Base-by-base conservation (phyloP, 306 rosid genomes). In the Pterocarpus santalinus region DNA sequence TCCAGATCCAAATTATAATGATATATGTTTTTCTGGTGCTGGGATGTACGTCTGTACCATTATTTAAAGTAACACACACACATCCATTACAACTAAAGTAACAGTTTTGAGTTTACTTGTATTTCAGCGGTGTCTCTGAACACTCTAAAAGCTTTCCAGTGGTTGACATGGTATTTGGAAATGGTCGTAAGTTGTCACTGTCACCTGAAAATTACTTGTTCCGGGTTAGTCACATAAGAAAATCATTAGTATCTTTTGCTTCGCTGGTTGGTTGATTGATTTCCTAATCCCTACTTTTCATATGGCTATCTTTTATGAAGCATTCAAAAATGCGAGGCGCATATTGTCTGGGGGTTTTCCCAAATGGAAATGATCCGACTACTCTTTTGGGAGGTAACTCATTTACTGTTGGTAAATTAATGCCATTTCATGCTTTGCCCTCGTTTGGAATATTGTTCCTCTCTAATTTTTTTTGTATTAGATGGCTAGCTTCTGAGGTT, bases 161-260 rank as follows among this genome's bases (percentile, higher is more conserved):
- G 47, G 98, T 96, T 87, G 98, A 93, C 80, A 88, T 96, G 98
- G 92, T 93, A 75, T 96, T 96, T 84, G 92, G 77, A 61, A 89
- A 87, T 79, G 97, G 92, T 57, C 86, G 90, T 57, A 93, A 93
- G 86, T 62, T 93, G 15, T 84, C 92, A 49, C 87, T 96, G 51
- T 84, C 99, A 64, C 99, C 99, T 56, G 99, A 96, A 87, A 96
- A 96, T 86, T 93, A 96, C 88, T 84, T 96, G 81, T 96, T 96
- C 67, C 89, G 82, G 86, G 99, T 96, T 84, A 86, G 94, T 89
- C 73, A 49, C 72, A 10, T 55, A 63, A 46, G 75, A 64, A 13
- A 32, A 46, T 71, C 52, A 81, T 22, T 79, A 34, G 65, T 70
- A 58, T 70, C 75, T 60, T 79, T 76, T 34, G 51, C 36, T 41